These are phyloP conservation scores for Malus fusca DNA, from an alignment of 306 rosid species.

Conservation along the genomic window DNA sequence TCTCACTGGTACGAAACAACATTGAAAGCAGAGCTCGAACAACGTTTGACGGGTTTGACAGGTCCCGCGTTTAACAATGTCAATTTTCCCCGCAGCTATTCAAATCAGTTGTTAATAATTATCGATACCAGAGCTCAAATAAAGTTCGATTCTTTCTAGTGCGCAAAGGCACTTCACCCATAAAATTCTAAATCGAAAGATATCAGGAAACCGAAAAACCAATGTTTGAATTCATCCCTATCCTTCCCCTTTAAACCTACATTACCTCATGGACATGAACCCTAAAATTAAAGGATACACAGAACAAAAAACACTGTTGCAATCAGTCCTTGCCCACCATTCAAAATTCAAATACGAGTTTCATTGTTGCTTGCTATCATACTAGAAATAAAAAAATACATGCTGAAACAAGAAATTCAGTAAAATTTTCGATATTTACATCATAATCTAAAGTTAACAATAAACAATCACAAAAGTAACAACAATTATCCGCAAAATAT, in stretches of 20 bases:
- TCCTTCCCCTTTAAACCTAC: background rate
- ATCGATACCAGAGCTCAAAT: background rate
- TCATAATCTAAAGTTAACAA: background rate
- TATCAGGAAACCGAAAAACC: background rate
- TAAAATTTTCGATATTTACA: background rate
- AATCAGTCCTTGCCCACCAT: background rate
- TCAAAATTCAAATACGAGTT: background rate
- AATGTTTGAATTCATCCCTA: background rate
- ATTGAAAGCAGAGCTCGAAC: background rate
- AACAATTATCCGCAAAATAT: too few relatives aligned
- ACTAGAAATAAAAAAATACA: background rate
- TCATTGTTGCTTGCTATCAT: background rate
- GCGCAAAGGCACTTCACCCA: background rate
- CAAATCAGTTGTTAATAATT: background rate
- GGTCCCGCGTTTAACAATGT: background rate
- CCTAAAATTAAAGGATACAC: background rate
- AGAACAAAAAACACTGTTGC: background rate
- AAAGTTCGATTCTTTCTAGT: background rate
- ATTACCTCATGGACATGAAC: background rate
- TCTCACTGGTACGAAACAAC: background rate
- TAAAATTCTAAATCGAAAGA: background rate
- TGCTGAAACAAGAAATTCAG: background rate
- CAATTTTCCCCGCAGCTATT: background rate
- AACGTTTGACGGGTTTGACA: too few relatives aligned
- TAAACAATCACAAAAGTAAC: too few relatives aligned